Percentiles rank a stretch among this genome's conserved stretches.
phyloP scores from a whole-genome alignment of 768 basidiomycete species.

The Naganishia friedmannii region DNA sequence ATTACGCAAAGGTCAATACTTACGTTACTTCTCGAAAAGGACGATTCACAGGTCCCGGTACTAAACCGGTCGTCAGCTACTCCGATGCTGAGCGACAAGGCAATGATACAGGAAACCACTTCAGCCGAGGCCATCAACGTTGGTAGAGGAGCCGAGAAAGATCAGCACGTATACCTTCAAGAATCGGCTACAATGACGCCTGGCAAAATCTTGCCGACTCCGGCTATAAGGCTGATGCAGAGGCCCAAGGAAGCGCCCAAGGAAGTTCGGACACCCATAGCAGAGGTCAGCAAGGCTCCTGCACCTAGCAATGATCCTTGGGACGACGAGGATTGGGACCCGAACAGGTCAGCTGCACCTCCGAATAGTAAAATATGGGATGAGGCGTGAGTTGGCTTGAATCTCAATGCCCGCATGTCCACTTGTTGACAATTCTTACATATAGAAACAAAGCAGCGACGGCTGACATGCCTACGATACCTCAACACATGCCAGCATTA shows the following conservation, averaged over 20 bases:
- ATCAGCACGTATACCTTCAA: neutral
- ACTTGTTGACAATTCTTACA: neutral
- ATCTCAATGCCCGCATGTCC: neutral
- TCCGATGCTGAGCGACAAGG: neutral
- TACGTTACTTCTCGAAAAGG: neutral
- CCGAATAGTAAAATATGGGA: slow-evolving; percentile 29
- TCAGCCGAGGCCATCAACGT: neutral
- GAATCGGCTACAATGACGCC: neutral
- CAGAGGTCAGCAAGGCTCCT: neutral
- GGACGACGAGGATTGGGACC: slow-evolving; percentile 21
- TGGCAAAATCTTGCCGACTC: neutral
- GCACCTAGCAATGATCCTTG: neutral
- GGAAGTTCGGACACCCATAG: neutral
- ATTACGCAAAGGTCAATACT: neutral
- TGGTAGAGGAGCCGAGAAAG: neutral
- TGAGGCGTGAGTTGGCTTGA: slow-evolving; percentile 16
- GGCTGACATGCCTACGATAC: slow-evolving; percentile 18
- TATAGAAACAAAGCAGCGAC: slow-evolving; percentile 12
- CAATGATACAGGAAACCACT: neutral
- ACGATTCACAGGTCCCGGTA: too few relatives aligned
- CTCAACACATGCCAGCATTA: slow-evolving; percentile 25
- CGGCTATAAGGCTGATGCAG: slow-evolving; percentile 14
- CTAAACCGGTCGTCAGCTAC: too few relatives aligned
- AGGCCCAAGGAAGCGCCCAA: slow-evolving; percentile 12
- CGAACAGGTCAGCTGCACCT: neutral